phyloP scores from a whole-genome alignment of 805 yeast genomes.

The Hanseniaspora singularis region DNA sequence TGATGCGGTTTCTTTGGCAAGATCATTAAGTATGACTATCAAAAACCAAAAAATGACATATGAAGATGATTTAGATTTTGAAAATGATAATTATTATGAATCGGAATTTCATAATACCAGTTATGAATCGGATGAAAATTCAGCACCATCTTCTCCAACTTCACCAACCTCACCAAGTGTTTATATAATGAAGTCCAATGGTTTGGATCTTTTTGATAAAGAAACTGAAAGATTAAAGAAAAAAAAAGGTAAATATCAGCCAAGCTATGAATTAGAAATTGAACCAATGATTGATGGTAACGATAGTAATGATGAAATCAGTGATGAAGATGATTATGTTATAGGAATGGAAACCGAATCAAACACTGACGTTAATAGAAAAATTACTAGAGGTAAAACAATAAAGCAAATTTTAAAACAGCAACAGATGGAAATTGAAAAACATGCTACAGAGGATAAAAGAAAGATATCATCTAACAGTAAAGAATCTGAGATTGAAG shows the following conservation, averaged over 20 bases:
- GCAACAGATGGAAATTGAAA: conserved; percentile 13
- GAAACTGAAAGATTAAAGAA: conserved; percentile 1
- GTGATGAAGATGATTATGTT: conserved; percentile 12
- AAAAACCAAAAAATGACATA: conserved; percentile 16
- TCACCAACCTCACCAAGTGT: conserved; percentile 8
- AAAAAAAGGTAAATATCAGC: conserved; percentile 7
- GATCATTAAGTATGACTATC: conserved; percentile 62
- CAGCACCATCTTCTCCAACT: not conserved
- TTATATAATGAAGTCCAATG: conserved; percentile 3
- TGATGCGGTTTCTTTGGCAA: conserved; percentile 73
- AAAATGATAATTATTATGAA: conserved; percentile 15
- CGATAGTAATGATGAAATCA: not conserved
- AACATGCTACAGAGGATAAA: conserved; percentile 3
- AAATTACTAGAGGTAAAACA: conserved; percentile 10
- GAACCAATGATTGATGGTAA: not conserved
- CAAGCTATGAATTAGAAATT: conserved; percentile 12
- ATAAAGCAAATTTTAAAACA: conserved; percentile 10
- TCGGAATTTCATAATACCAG: not conserved
- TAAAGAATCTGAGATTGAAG: not conserved
- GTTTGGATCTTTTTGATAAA: conserved; percentile 2
- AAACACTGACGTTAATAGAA: not conserved
- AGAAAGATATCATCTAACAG: not conserved
- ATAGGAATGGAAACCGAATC: not conserved
- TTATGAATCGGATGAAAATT: conserved; percentile 1
- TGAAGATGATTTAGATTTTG: conserved; percentile 14